Base-by-base conservation (phyloP, 148 eudicot genomes). In the Amaranthus cruentus region DNA sequence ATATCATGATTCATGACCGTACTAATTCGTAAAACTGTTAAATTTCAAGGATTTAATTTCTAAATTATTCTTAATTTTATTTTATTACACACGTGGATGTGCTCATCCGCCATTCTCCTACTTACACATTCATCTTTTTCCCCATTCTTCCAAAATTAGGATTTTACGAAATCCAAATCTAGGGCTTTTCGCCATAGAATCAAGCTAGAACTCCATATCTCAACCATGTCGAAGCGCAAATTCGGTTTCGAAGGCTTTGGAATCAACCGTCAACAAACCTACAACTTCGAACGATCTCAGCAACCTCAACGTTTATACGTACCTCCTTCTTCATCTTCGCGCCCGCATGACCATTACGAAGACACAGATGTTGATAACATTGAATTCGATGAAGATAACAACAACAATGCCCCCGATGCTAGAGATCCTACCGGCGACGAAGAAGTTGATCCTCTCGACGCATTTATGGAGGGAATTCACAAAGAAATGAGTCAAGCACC, bases 191-290 rank as follows among this genome's bases (percentile, higher is more conserved):
- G 5, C n/a, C 18, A 2, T 4, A 7, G 7, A 12, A 9, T 10
- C 6, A 15, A 48, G 44, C 49, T 63, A 62, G n/a, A 55, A 4
- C 63, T 18, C 38, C 47, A 38, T 44, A 50, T 43, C 14, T 43
- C 53, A 66, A 77, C 59, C 15, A 93, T 93, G 98, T 93, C 98
- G 48, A 95, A 95, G 81, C 85, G 99, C 64, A 95, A 95, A 81
- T 90, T 89, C 70, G 93, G 96, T 13, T 94, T 95, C 82, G 96
- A 90, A 81, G 99, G 99, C 6, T 95, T 95, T 81, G 94, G 94
- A 73, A 90, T 95, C 73, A 92, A 85, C 65, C 89, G 92, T 47
- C 97, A 90, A 79, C 67, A 88, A 11, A 87, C 91, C 6, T 95
- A 88, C 92, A 84, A 87, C 80, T 95, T 91, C 90, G 94, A 87